Base-by-base conservation (phyloP, 1,284 basidiomycete species). In the Entoloma clypeatum region DNA sequence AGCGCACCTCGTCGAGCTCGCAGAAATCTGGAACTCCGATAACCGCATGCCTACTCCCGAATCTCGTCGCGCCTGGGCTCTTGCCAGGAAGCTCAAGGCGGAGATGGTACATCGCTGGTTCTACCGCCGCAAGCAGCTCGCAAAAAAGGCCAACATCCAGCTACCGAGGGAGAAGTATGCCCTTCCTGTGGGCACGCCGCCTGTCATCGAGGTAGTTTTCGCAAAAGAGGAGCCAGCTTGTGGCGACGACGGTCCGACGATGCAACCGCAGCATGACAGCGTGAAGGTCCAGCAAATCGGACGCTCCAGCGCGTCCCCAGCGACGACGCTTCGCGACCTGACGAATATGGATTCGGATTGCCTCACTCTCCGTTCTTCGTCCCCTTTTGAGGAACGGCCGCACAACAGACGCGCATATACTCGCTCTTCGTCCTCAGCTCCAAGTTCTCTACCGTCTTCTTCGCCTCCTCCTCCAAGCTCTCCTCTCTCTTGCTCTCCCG, bases 21-120 rank as follows among this genome's bases (percentile, higher is more conserved):
- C 44, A 5, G 34, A 17, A 2, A 59, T 68, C 24, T 69, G 67
- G 66, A 54, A 52, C 17, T 47, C 45, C 3, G 59, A 69, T 37
- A 52, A 48, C 25, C 60, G 65, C 11, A 61, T 64, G 10, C 67
- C 67, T 1, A 56, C 62, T 9, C 43, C 49, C 5, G 45, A 48
- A 7, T 68, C 67, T 17, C 59, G 66, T 5, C 54, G 57, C 11
- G 55, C 55, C 5, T 69, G 67, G 67, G 60, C 63, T 4, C 43
- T 54, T 13, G 66, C 67, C 3, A 58, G 66, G 7, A 56, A 59
- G 25, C 36, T 69, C 34, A 51, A 55, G 17, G 61, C 63, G 4
- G 39, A 27, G 7, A 45, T 47, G 16, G 64, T 69, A 1, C 50
- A 66, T 44, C 49, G 47, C 10, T 69, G 66, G 64, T 69, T 59